Percentiles rank a stretch among this genome's conserved stretches.
These are phyloP conservation scores for Amphicarpaea edgeworthii DNA, from an alignment of 306 rosid genomes.

Conservation along the genomic window DNA sequence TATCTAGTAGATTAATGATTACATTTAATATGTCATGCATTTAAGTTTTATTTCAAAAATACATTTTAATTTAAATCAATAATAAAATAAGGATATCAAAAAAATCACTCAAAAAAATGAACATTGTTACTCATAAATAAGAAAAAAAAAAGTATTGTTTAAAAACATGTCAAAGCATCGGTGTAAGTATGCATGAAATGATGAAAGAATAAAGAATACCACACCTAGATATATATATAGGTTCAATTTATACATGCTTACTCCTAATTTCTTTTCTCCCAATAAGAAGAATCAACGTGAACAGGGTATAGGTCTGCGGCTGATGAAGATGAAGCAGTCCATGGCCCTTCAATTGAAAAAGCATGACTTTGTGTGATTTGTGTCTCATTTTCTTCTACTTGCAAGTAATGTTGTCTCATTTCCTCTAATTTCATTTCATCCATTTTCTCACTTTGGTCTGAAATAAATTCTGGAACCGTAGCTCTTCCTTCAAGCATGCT, in stretches of 20 bases:
- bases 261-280: constrained; percentile 1
- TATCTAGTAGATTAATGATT: no score
- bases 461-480: neutral
- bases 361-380: neutral
- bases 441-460: neutral
- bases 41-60: no score
- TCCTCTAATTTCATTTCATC: constrained; percentile 32
- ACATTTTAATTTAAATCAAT: no score
- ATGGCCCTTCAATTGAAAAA: neutral
- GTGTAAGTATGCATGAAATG: no score
- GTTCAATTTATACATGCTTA: neutral
- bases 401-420: constrained; percentile 40
- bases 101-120: no score
- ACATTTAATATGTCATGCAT: no score
- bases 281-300: neutral
- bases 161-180: no score
- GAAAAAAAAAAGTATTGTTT: no score
- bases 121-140: no score
- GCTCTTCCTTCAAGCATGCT: constrained; percentile 29
- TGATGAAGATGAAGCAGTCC: constrained; percentile 30
- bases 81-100: no score
- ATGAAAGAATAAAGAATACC: no score
- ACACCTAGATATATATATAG: no score
- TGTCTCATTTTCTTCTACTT: neutral
- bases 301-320: neutral